phyloP scores from a whole-genome alignment of 305 asterid species.

The Fraxinus ornus region DNA sequence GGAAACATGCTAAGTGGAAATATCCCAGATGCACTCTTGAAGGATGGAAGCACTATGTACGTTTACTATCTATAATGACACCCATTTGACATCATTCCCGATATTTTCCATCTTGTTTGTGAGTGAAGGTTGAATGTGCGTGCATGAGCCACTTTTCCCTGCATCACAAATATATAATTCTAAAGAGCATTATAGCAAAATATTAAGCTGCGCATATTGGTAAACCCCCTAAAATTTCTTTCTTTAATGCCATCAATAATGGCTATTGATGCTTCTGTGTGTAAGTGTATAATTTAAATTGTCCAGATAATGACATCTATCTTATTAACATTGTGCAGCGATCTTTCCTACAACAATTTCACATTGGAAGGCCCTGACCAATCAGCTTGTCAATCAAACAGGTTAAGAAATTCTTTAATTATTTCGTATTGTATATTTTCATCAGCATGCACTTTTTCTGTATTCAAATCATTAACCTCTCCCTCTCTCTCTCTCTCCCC shows the following conservation, averaged over 20 bases:
- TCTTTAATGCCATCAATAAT: background rate
- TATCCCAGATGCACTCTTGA: slow-evolving; percentile 69
- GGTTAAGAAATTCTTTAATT: slow-evolving; percentile 40
- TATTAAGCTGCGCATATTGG: background rate
- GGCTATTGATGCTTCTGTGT: background rate
- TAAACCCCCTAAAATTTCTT: background rate
- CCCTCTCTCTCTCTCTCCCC: slow-evolving; percentile 11
- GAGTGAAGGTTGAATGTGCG: background rate
- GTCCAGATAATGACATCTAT: slow-evolving; percentile 26
- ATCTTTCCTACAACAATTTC: slow-evolving; percentile 90
- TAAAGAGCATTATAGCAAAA: background rate
- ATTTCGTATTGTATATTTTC: slow-evolving; percentile 7
- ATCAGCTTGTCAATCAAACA: slow-evolving; percentile 65
- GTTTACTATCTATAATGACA: slow-evolving; percentile 29
- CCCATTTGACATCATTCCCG: background rate
- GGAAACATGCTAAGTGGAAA: slow-evolving; percentile 75
- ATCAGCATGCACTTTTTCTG: slow-evolving; percentile 6
- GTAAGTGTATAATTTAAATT: background rate
- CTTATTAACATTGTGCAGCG: slow-evolving; percentile 50
- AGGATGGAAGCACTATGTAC: slow-evolving; percentile 72
- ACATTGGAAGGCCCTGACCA: slow-evolving; percentile 71
- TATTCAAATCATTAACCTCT: slow-evolving; percentile 22
- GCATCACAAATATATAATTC: background rate
- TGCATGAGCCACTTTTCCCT: background rate
- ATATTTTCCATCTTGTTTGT: background rate